Conservation (phyloP, 805 yeast genomes). For the Novakomyces olei region DNA sequence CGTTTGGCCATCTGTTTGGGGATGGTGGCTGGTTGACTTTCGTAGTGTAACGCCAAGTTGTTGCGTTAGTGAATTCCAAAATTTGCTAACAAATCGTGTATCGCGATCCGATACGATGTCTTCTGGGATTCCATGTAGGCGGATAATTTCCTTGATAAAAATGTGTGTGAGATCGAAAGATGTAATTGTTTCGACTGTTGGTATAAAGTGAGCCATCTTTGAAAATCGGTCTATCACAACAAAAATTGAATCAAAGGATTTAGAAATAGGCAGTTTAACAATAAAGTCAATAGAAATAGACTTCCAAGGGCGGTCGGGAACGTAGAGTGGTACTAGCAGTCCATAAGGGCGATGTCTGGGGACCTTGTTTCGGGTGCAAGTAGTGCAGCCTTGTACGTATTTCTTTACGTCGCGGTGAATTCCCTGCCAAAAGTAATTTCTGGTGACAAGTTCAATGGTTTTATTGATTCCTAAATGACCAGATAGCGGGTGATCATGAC, state of each 20-base stretch:
- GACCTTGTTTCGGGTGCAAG: constrained; percentile 7
- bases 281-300: constrained; percentile 2
- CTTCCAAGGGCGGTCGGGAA: constrained; percentile 8
- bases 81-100: not conserved
- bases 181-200: not conserved
- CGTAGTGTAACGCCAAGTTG: not conserved
- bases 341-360: constrained; percentile 5
- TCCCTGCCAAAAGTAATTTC: constrained; percentile 5
- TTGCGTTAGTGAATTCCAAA: not conserved
- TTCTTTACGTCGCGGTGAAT: constrained; percentile 5
- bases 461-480: constrained; percentile 3
- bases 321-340: constrained; percentile 5
- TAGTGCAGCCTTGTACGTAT: constrained; percentile 5
- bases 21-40: not conserved
- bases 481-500: constrained; percentile 3
- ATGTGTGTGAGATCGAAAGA: not conserved
- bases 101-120: not conserved
- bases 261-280: not conserved
- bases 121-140: not conserved
- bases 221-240: not conserved
- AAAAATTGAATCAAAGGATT: not conserved
- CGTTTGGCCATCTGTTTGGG: not conserved
- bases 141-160: not conserved
- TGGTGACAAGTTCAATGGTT: constrained; percentile 1
- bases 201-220: not conserved